Conservation (phyloP, 1,284 basidiomycete genomes). For the Salmacisia buchloeana region DNA sequence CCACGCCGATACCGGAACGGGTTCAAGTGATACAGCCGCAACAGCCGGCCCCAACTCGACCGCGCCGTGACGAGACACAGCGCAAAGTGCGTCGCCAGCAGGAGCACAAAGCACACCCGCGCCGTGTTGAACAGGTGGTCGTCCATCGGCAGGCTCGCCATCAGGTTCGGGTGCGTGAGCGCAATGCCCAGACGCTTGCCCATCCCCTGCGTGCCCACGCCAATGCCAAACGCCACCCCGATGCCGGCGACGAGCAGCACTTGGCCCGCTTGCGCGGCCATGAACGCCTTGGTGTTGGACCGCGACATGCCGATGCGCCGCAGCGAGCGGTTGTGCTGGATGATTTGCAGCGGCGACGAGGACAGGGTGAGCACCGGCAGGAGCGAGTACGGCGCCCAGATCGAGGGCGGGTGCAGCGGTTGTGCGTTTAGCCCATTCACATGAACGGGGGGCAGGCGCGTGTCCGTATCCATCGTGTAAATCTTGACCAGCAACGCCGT, state of each 20-base stretch:
- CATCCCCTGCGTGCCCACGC: constrained; percentile 34
- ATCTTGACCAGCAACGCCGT: constrained; percentile 33
- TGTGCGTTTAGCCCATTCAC: constrained; percentile 21
- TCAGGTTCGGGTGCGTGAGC: constrained; percentile 27
- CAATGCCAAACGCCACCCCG: constrained; percentile 31
- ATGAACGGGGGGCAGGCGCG: not conserved
- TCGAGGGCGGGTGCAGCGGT: constrained; percentile 28
- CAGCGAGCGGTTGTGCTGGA: constrained; percentile 44
- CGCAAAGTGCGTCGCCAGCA: constrained; percentile 39
- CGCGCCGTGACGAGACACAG: constrained; percentile 43
- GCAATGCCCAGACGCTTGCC: constrained; percentile 24
- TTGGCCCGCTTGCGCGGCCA: constrained; percentile 39
- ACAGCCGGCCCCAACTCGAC: constrained; percentile 39
- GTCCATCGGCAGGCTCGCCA: constrained; percentile 34
- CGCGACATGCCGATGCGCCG: constrained; percentile 34
- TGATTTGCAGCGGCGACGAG: constrained; percentile 42
- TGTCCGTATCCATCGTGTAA: constrained; percentile 14
- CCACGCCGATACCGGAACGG: constrained; percentile 17
- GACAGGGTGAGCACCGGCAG: constrained; percentile 43
- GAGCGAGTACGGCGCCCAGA: constrained; percentile 47
- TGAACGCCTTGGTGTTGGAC: constrained; percentile 43
- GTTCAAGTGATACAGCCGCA: constrained; percentile 34
- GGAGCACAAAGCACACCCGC: constrained; percentile 30
- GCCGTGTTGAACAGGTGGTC: constrained; percentile 38
- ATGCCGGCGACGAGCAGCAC: constrained; percentile 29